Evolutionary conservation across 148 eudicot species (phyloP).

Genomic region (Cornus controversa): DNA sequence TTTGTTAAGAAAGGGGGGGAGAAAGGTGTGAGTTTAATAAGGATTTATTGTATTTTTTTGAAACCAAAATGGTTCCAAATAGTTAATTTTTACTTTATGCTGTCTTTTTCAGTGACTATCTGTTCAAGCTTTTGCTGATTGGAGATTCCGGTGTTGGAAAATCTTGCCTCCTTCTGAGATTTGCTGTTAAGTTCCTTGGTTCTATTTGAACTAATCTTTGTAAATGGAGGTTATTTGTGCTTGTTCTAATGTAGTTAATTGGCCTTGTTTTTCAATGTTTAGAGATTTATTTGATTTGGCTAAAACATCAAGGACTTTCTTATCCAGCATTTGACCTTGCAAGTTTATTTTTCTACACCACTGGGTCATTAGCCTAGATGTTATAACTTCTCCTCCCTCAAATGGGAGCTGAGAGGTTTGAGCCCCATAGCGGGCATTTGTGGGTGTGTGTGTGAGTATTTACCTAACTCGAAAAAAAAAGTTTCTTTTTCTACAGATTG

Average conservation of each 20-base stretch:
- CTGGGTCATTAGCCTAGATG: no score
- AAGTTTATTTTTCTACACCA: neutral
- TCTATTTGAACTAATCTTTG: neutral
- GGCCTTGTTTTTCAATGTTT: neutral
- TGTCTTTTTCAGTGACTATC: slow-evolving; percentile 25
- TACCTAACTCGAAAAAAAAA: no score
- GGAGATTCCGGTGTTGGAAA: slow-evolving; percentile 36
- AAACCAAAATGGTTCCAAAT: neutral
- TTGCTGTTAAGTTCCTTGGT: slow-evolving; percentile 25
- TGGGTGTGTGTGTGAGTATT: no score
- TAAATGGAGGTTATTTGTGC: neutral
- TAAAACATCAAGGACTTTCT: neutral
- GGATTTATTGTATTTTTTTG: neutral
- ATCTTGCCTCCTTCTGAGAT: slow-evolving; percentile 29
- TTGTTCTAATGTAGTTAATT: neutral
- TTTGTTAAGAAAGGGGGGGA: neutral
- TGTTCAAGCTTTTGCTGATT: slow-evolving; percentile 32
- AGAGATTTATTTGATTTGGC: neutral
- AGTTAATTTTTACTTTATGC: neutral
- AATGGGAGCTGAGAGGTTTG: no score
- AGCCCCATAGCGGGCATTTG: no score
- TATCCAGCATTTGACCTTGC: neutral
- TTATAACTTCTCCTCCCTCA: no score
- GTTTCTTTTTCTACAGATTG: no score
- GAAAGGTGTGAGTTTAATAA: neutral